Base-by-base conservation (phyloP, 768 basidiomycete genomes). In the Sarcodon aspratus region DNA sequence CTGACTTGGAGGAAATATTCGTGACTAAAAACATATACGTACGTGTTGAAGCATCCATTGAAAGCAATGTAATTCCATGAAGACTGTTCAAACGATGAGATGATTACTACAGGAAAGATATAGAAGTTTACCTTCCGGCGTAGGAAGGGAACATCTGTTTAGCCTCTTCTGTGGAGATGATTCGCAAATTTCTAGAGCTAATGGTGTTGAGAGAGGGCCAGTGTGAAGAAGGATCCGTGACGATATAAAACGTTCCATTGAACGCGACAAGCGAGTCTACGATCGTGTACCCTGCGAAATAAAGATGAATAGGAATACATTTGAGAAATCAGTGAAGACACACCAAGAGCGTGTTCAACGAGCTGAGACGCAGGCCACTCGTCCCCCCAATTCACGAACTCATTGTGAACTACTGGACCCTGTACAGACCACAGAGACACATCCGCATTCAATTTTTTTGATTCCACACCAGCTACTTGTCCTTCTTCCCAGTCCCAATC, bases 221-320 rank as follows among this genome's bases (percentile, higher is more conserved):
- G n/a, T 68, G 65, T 1, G 70, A 61, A 6, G 72, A 71, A 51
- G 80, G 69, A 59, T 91, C 81, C 4, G 82, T 76, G 34, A 94
- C 80, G 50, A 94, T 62, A 62, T 79, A 88, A 52, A 89, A 73
- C 2, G 79, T 78, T 9, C 80, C 80, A 54, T 85, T 80, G 56
- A 75, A 69, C n/a, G 85, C 64, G 57, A 84, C 77, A n/a, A 89
- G 72, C 52, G 88, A 84, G 57, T 93, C 87, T 49, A 94, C 68
- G 40, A 92, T 76, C 1, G 86, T 90, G 66, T 81, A 88, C 3
- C 92, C 92, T 93, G 55, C 34, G 17, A 21, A 55, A 10, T 10
- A 31, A 27, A 36, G 34, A 33, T 32, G 18, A 50, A 32, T n/a
- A 36, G 34, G 36, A 33, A 32, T 32, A 45, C 35, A 57, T 47